Evolutionary conservation across 202 grass and related monocot species (phyloP).

Genomic region (Setaria italica): DNA sequence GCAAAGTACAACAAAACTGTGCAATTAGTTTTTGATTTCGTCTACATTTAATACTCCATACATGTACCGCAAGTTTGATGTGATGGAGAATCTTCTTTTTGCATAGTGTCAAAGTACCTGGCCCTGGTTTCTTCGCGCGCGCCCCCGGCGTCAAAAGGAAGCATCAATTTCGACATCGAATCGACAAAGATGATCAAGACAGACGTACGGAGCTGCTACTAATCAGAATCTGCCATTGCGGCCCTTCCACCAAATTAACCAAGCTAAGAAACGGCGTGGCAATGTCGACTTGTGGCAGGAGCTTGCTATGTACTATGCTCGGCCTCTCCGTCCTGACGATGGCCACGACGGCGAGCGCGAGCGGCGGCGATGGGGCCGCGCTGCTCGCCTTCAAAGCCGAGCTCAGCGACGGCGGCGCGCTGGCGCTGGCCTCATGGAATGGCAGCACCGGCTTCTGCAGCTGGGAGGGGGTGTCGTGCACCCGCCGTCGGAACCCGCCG

Average conservation of each 20-base stretch:
- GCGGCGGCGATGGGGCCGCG: conserved; percentile 33
- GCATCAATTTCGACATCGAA: not conserved
- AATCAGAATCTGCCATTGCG: not conserved
- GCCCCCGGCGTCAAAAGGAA: not conserved
- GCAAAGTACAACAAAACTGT: too few species aligned
- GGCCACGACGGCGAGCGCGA: not conserved
- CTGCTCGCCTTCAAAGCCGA: conserved; percentile 43
- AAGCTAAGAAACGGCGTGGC: not conserved
- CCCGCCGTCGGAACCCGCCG: not conserved
- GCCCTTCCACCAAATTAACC: not conserved
- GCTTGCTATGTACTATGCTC: not conserved
- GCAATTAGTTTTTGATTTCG: too few species aligned
- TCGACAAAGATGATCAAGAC: not conserved
- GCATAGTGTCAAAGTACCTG: too few species aligned
- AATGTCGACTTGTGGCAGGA: not conserved
- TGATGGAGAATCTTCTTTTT: too few species aligned
- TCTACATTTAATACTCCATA: too few species aligned
- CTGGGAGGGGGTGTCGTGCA: conserved; percentile 52
- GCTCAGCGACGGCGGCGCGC: not conserved
- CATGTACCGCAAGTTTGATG: too few species aligned
- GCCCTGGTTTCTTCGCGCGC: not conserved
- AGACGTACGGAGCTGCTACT: not conserved
- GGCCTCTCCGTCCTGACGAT: conserved; percentile 2
- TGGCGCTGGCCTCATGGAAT: conserved; percentile 48
- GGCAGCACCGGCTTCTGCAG: conserved; percentile 40